Conservation (phyloP, 768 basidiomycete species). For the Leccinum disarticulatum region DNA sequence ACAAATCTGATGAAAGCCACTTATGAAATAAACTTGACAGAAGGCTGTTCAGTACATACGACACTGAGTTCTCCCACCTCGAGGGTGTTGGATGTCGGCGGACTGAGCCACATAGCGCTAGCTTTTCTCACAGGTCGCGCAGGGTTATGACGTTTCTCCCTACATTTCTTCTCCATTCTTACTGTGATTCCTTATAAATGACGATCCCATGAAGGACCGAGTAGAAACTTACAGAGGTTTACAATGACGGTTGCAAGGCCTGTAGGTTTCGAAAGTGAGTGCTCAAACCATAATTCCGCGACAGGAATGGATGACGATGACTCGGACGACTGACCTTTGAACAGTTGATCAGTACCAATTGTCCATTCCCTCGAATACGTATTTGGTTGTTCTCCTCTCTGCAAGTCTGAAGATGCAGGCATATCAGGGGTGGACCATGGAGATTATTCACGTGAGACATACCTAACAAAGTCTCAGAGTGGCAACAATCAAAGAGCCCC, state of each 20-base stretch:
- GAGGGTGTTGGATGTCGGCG: constrained; percentile 5
- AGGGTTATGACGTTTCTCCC: background rate
- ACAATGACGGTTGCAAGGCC: constrained; percentile 7
- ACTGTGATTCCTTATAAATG: constrained; percentile 9
- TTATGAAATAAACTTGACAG: background rate
- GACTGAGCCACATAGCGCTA: constrained; percentile 7
- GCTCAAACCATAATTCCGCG: background rate
- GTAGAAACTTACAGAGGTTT: constrained; percentile 12
- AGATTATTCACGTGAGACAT: background rate
- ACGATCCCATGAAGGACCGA: too few relatives aligned
- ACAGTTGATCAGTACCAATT: constrained; percentile 11
- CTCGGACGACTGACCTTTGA: constrained; percentile 13
- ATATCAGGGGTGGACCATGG: background rate
- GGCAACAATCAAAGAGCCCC: constrained; percentile 33
- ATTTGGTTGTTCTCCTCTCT: constrained; percentile 11
- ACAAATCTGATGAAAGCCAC: constrained; percentile 18
- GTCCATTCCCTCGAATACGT: constrained; percentile 17
- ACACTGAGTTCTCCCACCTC: constrained; percentile 21
- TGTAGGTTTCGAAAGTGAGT: background rate
- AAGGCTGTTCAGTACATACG: constrained; percentile 6
- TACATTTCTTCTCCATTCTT: constrained; percentile 5
- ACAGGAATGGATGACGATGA: background rate
- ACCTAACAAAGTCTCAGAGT: constrained; percentile 31
- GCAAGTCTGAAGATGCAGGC: constrained; percentile 18
- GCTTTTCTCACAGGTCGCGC: constrained; percentile 3